Evolutionary conservation across 2,329 filamentous ascomycete species (phyloP), one percentile per base, ranked within the genome.

Genomic region (Scytalidium lignicola): DNA sequence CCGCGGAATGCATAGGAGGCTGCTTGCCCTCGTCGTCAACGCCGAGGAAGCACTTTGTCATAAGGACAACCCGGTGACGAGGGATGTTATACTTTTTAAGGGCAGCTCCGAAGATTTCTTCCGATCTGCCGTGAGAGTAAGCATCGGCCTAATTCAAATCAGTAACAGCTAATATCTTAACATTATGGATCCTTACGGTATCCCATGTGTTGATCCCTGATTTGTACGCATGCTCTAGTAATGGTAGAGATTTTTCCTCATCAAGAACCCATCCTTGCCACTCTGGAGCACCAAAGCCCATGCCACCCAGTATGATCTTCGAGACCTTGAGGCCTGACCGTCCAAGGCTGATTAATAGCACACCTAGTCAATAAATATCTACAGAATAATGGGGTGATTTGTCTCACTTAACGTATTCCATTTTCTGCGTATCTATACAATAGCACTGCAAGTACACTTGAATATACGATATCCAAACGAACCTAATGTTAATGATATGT

Each of bases 101-200:
- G 1, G 84, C 83, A 63, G 83, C 84, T 51, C 74, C 82, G 51
- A 88, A 74, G 58, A 88, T 78, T 50, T 73, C 67, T 65, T 88
- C 84, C 10, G 21, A 76, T 1, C 62, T 64, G 18, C 78, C 78
- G 51, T 79, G 79, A 46, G 74, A 78, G 63, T 82, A 82, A 7
- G 72, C 32, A 23, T 58, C 50, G 3, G 57, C 46, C 39, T 46
- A 21, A 13, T 41, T 15, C 18, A 13, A 22, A 13, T 26, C 17
- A 12, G 12, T 28, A n/a, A 20, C 21, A 29, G 15, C n/a, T 26
- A 15, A 20, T 18, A 26, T n/a, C 23, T 19, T 7, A 26, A n/a
- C 4, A 17, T 21, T 41, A 28, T 13, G 26, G 7, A 28, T 28
- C 47, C 76, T 75, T 22, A 75, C 76, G 65, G 57, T 68, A 55